Conservation (phyloP, 176 grass and related monocot species). For the Phragmites australis region DNA sequence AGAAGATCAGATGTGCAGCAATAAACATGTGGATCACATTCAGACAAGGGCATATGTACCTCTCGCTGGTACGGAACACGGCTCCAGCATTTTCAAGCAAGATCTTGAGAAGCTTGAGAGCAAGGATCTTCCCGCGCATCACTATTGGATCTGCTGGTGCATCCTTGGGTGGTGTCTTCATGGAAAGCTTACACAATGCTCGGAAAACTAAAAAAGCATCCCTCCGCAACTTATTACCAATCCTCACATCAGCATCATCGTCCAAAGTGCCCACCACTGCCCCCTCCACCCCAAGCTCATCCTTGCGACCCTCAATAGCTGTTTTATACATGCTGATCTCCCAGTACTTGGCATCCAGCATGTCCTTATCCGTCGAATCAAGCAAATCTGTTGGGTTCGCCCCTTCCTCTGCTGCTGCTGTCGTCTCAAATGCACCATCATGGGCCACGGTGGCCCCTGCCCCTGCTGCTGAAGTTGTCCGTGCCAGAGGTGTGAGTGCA, state of each 20-base stretch:
- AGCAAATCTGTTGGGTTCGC: slow-evolving; percentile 86
- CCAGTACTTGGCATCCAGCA: slow-evolving; percentile 99
- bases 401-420: slow-evolving; percentile 64
- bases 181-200: slow-evolving; percentile 95
- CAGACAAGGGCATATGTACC: slow-evolving; percentile 50
- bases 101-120: slow-evolving; percentile 94
- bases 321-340: slow-evolving; percentile 99
- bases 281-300: slow-evolving; percentile 87
- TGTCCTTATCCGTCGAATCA: slow-evolving; percentile 95
- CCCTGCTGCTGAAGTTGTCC: slow-evolving; percentile 49
- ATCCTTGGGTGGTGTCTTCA: slow-evolving; percentile 97
- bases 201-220: slow-evolving; percentile 97
- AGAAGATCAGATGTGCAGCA: not conserved
- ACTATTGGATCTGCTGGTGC: slow-evolving; percentile 69
- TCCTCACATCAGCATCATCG: slow-evolving; percentile 85
- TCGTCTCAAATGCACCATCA: slow-evolving; percentile 91
- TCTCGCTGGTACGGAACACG: slow-evolving; percentile 94
- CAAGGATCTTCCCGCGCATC: slow-evolving; percentile 96
- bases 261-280: slow-evolving; percentile 57
- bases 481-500: slow-evolving; percentile 62
- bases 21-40: not conserved
- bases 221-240: slow-evolving; percentile 89
- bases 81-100: slow-evolving; percentile 99
- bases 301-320: slow-evolving; percentile 88
- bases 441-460: slow-evolving; percentile 46